Evolutionary conservation across 2,329 filamentous ascomycete genomes (phyloP).

Genomic region (Chrysosporium keratinophilum): DNA sequence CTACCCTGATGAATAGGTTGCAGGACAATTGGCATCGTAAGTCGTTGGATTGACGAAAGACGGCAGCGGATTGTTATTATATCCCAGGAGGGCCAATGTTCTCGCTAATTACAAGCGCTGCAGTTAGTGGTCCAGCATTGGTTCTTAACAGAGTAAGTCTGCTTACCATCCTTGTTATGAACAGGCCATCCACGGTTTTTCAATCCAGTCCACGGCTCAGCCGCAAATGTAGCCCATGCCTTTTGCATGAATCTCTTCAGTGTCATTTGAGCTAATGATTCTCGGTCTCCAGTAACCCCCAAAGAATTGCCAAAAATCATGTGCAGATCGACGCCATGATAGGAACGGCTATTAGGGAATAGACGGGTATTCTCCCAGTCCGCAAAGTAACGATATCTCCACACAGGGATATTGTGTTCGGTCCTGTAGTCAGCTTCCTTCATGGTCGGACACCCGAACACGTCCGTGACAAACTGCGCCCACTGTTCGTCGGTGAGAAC

Average conservation of each 20-base stretch:
- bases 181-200: not conserved
- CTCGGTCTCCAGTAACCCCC: slow-evolving; percentile 32
- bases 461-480: slow-evolving; percentile 34
- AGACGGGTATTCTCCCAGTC: slow-evolving; percentile 43
- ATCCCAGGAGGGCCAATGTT: not conserved
- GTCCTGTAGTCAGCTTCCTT: slow-evolving; percentile 31
- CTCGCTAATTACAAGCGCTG: not conserved
- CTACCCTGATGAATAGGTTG: no score
- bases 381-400: slow-evolving; percentile 41
- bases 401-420: slow-evolving; percentile 30
- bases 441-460: slow-evolving; percentile 40
- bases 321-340: slow-evolving; percentile 41
- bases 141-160: not conserved
- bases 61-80: slow-evolving; percentile 7
- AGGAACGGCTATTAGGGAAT: slow-evolving; percentile 39
- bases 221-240: slow-evolving; percentile 35
- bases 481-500: slow-evolving; percentile 33
- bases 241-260: slow-evolving; percentile 32
- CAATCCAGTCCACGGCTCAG: slow-evolving; percentile 25
- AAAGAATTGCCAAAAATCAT: slow-evolving; percentile 39
- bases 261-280: slow-evolving; percentile 23
- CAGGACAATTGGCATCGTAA: slow-evolving; percentile 6
- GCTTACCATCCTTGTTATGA: slow-evolving; percentile 11
- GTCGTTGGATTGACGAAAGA: slow-evolving; percentile 1
- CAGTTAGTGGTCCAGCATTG: not conserved